A percentile compares a stretch with the other conserved stretches of the same genome.
These are phyloP conservation scores for Cylindrotheca fusiformis DNA, from an alignment of 108 stramenopile genomes.

Conservation along the genomic window DNA sequence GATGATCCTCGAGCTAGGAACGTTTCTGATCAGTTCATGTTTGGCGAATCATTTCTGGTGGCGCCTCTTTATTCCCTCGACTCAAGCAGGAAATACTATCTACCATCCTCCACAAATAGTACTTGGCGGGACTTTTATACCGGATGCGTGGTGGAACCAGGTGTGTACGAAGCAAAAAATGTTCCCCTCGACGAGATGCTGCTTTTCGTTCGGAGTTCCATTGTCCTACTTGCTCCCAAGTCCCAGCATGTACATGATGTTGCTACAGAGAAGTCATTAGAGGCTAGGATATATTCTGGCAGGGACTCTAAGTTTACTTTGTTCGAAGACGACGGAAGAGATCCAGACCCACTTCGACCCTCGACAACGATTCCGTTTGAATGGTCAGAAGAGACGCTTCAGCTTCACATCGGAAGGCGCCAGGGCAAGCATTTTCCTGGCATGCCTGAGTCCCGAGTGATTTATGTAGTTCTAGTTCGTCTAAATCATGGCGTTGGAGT, in stretches of 20 bases:
- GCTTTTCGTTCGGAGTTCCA: conserved; percentile 10
- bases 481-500: neutral
- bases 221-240: conserved; percentile 3
- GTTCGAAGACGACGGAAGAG: conserved; percentile 13
- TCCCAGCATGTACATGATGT: conserved; percentile 1
- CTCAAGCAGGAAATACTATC: conserved; percentile 1
- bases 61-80: conserved; percentile 4
- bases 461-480: neutral
- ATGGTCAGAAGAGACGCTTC: neutral
- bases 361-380: neutral
- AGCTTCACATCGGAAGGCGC: neutral
- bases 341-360: neutral
- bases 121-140: neutral
- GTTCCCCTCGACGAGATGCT: neutral
- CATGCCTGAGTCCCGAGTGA: neutral
- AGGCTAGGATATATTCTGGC: conserved; percentile 14
- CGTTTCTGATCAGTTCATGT: conserved; percentile 23
- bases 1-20: neutral
- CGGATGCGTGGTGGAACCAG: neutral
- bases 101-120: neutral
- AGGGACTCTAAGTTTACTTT: conserved; percentile 4
- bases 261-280: neutral
- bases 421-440: neutral
- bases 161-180: neutral
- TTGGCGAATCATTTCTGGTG: conserved; percentile 11